Conservation (phyloP, 2,329 filamentous ascomycete species). For the Cladorrhinum sp. region DNA sequence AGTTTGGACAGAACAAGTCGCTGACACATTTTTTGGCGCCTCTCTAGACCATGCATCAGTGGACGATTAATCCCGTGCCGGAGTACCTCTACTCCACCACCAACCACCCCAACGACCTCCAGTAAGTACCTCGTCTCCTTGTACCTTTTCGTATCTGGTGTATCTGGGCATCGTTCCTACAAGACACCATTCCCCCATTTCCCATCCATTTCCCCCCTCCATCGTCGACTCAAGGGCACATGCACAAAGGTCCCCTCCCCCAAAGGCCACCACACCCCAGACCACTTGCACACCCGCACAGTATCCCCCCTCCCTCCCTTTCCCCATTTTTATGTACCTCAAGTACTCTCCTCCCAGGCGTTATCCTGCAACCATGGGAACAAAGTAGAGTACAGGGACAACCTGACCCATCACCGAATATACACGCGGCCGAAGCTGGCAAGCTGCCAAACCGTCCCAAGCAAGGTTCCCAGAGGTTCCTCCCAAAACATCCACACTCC, state of each 20-base stretch:
- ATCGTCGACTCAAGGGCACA: too few species aligned
- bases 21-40: slow-evolving; percentile 21
- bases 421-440: slow-evolving; percentile 19
- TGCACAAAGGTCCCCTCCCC: not conserved
- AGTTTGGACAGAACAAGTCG: slow-evolving; percentile 6
- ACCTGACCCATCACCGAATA: slow-evolving; percentile 19
- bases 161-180: slow-evolving; percentile 24
- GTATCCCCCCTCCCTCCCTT: slow-evolving; percentile 14
- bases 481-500: slow-evolving; percentile 9
- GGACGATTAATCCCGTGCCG: slow-evolving; percentile 54
- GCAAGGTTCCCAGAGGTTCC: not conserved
- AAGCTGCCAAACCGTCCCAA: slow-evolving; percentile 13
- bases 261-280: slow-evolving; percentile 10
- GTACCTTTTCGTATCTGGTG: slow-evolving; percentile 30
- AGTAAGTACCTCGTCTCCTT: slow-evolving; percentile 47
- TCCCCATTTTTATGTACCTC: slow-evolving; percentile 26
- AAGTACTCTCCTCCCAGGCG: slow-evolving; percentile 27
- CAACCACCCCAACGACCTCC: slow-evolving; percentile 53
- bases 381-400: slow-evolving; percentile 18
- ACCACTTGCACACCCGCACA: slow-evolving; percentile 19
- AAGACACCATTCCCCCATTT: too few species aligned
- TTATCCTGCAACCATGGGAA: slow-evolving; percentile 24
- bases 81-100: slow-evolving; percentile 53
- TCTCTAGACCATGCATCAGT: slow-evolving; percentile 50
- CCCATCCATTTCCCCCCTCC: too few species aligned